Evolutionary conservation across 495 filamentous ascomycete species (phyloP), one percentile per base, ranked within the genome.

Genomic region (Hypoxylon subgilvum): DNA sequence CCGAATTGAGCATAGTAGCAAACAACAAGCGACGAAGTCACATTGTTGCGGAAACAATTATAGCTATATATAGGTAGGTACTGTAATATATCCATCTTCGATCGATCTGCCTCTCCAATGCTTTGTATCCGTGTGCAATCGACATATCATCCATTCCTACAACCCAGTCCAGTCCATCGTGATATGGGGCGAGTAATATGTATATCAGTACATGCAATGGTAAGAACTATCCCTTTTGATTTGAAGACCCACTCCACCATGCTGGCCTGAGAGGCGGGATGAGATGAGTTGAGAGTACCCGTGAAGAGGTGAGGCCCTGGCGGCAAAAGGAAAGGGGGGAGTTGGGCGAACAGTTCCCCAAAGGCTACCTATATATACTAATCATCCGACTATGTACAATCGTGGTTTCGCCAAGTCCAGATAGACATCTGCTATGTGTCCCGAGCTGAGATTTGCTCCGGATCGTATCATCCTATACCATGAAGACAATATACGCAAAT

Each of bases 361-460:
- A 38, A 16, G 9, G 13, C 7, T 14, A 3, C 8, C n/a, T 4
- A 46, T 64, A 64, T 64, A 45, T 59, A 64, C 50, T 41, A 27
- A 45, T 42, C 41, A 42, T 31, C 61, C 34, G 50, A 39, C 45
- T 58, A 62, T 62, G 45, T 62, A 44, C 46, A 62, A 50, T 45
- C 9, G 8, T 22, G 23, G 12, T 35, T n/a, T 25, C 30, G 21
- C 27, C 48, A n/a, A n/a, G 22, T 32, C 39, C 31, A 18, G n/a
- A 36, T 8, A 39, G 36, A 30, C n/a, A 38, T 16, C 23, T 39
- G 53, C 32, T 39, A 41, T 52, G 34, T 59, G 39, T 40, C 31
- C 34, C 23, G 19, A 6, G 13, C 51, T 23, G 36, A 36, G 17
- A 8, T 28, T 13, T 42, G 46, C 47, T 17, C 32, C 21, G 13